Conservation (phyloP, 768 basidiomycete genomes). For the Leccinellum rugosiceps region DNA sequence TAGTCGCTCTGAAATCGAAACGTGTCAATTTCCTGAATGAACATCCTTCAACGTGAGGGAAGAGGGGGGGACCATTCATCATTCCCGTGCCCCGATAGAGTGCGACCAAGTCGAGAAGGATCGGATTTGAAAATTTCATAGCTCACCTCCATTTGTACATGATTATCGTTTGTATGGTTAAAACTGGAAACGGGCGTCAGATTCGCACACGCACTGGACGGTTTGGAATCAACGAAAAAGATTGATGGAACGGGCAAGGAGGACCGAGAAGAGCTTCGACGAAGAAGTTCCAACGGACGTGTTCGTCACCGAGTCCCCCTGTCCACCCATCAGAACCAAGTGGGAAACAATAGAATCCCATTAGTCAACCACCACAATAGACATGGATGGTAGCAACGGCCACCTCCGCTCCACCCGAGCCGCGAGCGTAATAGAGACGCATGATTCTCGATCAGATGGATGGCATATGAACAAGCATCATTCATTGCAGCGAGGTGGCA, state of each 20-base stretch:
- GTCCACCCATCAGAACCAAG: not conserved
- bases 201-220: slow-evolving; percentile 4
- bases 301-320: not conserved
- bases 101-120: slow-evolving; percentile 15
- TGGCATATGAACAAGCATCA: slow-evolving; percentile 15
- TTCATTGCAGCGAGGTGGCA: slow-evolving; percentile 9
- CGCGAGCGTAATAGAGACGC: slow-evolving; percentile 7
- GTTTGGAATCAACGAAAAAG: not conserved
- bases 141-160: slow-evolving; percentile 70
- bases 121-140: slow-evolving; percentile 5
- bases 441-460: slow-evolving; percentile 19
- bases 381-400: slow-evolving; percentile 20
- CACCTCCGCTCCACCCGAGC: slow-evolving; percentile 11
- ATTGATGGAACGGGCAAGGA: not conserved
- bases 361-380: slow-evolving; percentile 9
- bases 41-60: slow-evolving; percentile 3
- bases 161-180: slow-evolving; percentile 67
- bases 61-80: not conserved
- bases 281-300: not conserved
- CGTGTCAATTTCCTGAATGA: slow-evolving; percentile 8
- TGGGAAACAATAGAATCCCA: not conserved
- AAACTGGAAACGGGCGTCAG: slow-evolving; percentile 45
- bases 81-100: slow-evolving; percentile 15
- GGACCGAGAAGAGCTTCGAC: not conserved
- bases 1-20: slow-evolving; percentile 55